Base-by-base conservation (phyloP, 495 filamentous ascomycete species). In the Penicillium taxi region DNA sequence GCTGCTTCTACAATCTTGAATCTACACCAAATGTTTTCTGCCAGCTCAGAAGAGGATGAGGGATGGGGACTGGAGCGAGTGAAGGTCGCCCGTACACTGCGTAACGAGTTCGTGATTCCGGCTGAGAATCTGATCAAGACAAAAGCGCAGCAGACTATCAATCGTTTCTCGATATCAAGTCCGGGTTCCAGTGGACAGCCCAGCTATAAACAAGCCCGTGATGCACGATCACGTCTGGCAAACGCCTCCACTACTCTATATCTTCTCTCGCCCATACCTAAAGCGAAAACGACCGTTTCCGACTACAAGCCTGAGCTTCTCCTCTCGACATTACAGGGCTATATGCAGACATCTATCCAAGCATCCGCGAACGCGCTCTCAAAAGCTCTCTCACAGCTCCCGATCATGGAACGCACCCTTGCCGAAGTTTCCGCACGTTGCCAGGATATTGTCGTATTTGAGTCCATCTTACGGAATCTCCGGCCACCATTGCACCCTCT, bases 381-480 rank as follows among this genome's bases (percentile, higher is more conserved):
- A 4, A 65, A 86, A 17, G 77, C 82, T 0, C 69, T 96, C n/a
- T 74, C 78, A 8, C 83, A 81, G 23, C 66, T 96, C 9, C 86
- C 91, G 2, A 82, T 73, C 0, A 72, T 98, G 26, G 87, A 96
- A 27, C 74, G 86, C 19, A 80, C 86, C 2, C 72, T 98, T 5
- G 64, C 74, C 17, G 91, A 96, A 52, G 74, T 95, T 11, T 82
- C 84, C 6, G 77, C 79, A 5, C 71, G 86, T 29, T 95, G 93
- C 52, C 86, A 94, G 61, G 93, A 91, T 41, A 79, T 96, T 16
- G 81, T 90, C 7, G 85, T 86, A 2, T 58, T 96, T 1, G 90
- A 96, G 59, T 68, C 75, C 2, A 75, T 95, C 16, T 73, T 98
- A 23, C 76, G 72, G 26, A 68, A 66, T 9, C 78, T 77, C 2